phyloP scores from a whole-genome alignment of 129 eudicot species.

The Cynara cardunculus region DNA sequence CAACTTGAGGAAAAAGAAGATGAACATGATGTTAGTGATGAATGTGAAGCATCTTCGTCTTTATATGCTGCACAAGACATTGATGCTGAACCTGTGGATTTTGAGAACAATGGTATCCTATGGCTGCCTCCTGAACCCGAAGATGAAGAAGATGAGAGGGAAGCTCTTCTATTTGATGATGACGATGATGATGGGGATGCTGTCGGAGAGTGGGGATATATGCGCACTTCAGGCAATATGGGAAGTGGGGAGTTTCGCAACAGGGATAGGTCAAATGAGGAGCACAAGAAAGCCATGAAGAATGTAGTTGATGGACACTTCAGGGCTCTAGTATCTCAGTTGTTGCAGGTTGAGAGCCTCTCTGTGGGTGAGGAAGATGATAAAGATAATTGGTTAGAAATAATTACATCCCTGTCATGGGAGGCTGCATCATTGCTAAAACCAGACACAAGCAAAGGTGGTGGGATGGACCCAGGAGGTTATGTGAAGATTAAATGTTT shows the following conservation, averaged over 20 bases:
- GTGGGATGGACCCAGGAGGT: conserved; percentile 99
- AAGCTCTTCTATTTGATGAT: conserved; percentile 66
- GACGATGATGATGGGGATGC: conserved; percentile 74
- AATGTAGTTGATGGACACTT: conserved; percentile 93
- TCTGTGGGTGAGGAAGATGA: conserved; percentile 54
- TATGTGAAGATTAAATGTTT: conserved; percentile 95
- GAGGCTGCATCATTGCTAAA: conserved; percentile 93
- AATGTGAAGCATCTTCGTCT: conserved; percentile 74
- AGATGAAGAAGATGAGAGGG: conserved; percentile 93
- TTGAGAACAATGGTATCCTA: conserved; percentile 89
- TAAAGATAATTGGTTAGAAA: conserved; percentile 82
- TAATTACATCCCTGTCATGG: conserved; percentile 88
- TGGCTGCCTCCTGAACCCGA: conserved; percentile 99
- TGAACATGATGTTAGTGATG: conserved; percentile 61
- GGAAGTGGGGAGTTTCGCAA: conserved; percentile 79
- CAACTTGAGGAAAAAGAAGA: conserved; percentile 39
- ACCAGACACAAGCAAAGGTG: conserved; percentile 95
- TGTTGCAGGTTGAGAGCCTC: conserved; percentile 90
- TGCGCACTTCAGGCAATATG: conserved; percentile 47
- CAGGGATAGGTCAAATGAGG: conserved; percentile 84
- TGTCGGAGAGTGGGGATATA: conserved; percentile 83
- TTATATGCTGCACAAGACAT: conserved; percentile 61
- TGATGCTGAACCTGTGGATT: conserved; percentile 75
- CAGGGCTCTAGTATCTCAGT: conserved; percentile 91
- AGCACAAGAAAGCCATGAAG: conserved; percentile 87